phyloP scores from a whole-genome alignment of 495 filamentous ascomycete genomes.

The Amniculicola lignicola region DNA sequence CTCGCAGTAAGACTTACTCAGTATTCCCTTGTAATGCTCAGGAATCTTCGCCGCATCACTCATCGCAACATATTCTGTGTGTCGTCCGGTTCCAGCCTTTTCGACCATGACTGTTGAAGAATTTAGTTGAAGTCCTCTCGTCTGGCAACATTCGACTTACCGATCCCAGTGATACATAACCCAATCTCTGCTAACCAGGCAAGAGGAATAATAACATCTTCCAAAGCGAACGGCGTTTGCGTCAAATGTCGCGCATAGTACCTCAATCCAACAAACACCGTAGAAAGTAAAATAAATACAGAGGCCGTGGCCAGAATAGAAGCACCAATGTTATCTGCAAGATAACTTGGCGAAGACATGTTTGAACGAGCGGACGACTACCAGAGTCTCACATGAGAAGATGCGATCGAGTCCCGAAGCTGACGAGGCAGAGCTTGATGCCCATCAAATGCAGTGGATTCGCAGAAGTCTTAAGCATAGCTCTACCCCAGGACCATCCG shows the following conservation, averaged over 20 bases:
- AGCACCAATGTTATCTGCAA: constrained; percentile 19
- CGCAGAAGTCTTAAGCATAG: constrained; percentile 1
- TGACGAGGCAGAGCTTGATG: neutral
- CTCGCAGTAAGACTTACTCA: too few species aligned
- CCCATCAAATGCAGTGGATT: neutral
- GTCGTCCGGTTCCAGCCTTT: constrained; percentile 15
- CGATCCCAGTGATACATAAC: constrained; percentile 13
- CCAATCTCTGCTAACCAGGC: constrained; percentile 19
- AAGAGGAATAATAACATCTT: constrained; percentile 21
- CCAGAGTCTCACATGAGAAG: constrained; percentile 9
- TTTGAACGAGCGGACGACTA: neutral
- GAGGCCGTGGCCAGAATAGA: constrained; percentile 21
- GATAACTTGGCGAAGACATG: constrained; percentile 10
- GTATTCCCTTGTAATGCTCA: constrained; percentile 17
- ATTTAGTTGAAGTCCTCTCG: neutral
- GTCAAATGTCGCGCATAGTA: constrained; percentile 22
- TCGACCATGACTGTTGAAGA: constrained; percentile 12
- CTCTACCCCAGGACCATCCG: neutral
- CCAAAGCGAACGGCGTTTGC: constrained; percentile 2
- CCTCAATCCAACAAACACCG: constrained; percentile 13
- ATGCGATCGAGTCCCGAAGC: neutral
- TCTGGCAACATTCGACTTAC: neutral
- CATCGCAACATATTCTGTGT: constrained; percentile 2
- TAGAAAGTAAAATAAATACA: constrained; percentile 16
- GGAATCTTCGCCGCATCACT: constrained; percentile 4